Base-by-base conservation (phyloP, 257 asterid species). In the Handroanthus guayacan region DNA sequence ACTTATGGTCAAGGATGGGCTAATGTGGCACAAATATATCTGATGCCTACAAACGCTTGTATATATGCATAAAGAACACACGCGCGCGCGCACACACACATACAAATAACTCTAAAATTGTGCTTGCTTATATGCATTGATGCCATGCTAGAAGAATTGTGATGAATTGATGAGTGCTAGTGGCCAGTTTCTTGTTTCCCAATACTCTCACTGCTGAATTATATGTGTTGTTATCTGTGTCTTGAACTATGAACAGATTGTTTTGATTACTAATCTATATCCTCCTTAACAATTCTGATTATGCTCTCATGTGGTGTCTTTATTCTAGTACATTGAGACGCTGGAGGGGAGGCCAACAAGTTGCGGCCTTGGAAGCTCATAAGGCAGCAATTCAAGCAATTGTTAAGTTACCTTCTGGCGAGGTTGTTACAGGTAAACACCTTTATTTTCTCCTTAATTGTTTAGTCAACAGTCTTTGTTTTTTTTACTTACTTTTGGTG, bases 291-390 rank as follows among this genome's bases (percentile, higher is more conserved):
- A 58, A 72, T 65, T 73, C 75, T 75, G 62, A 68, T 52, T 69
- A 25, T 71, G 31, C 70, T 80, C 38, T 62, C 72, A 34, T 51
- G 13, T 71, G 80, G 44, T 67, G 72, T 72, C 34, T 71, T 75
- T 74, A 31, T 68, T 72, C 52, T 80, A 91, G 98, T 84, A 86
- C 96, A 72, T 76, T 95, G 82, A 89, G 97, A 68, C 92, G 97
- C 76, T 95, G 99, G 99, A 93, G 87, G 82, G 93, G 82, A 70
- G 98, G 91, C 75, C 89, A 91, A 71, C 88, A 83, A 76, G 86
- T 90, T 78, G 98, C 90, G 78, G 86, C 76, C 20, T 83, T 85
- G 97, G 99, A 95, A 86, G 97, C 97, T 76, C 98, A 95, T 80
- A 86, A 86, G 76, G 78, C 89, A 68, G 88, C 99, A 44, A 81